These are phyloP conservation scores for Debaryomyces singareniensis DNA, from an alignment of 1,139 yeast species.

Conservation along the genomic window DNA sequence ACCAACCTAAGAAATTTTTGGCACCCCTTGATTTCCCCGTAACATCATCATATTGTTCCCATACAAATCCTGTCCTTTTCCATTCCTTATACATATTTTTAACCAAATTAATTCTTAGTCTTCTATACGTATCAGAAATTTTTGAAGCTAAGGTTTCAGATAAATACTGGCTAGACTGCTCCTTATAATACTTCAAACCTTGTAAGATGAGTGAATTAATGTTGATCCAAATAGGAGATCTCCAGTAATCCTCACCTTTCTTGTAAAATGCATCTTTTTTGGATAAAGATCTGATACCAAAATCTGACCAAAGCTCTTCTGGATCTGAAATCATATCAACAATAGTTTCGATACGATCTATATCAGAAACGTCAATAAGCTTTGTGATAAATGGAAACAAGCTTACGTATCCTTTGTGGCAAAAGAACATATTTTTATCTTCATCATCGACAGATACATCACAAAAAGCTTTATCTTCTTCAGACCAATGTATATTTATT, in stretches of 20 bases:
- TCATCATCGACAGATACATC: slow-evolving; percentile 73
- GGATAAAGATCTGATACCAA: slow-evolving; percentile 79
- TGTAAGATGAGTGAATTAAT: slow-evolving; percentile 81
- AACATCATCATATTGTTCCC: slow-evolving; percentile 83
- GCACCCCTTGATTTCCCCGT: slow-evolving; percentile 79
- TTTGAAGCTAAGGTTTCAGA: slow-evolving; percentile 29
- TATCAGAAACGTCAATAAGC: slow-evolving; percentile 48
- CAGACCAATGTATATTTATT: slow-evolving; percentile 76
- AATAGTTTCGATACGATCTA: slow-evolving; percentile 43
- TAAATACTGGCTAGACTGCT: slow-evolving; percentile 12
- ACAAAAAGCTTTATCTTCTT: slow-evolving; percentile 62
- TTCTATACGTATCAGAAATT: slow-evolving; percentile 37
- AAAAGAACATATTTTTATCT: slow-evolving; percentile 60
- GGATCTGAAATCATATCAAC: slow-evolving; percentile 61
- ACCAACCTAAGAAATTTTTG: slow-evolving; percentile 92
- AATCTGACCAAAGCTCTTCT: slow-evolving; percentile 68
- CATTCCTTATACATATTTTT: slow-evolving; percentile 63
- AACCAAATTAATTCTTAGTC: slow-evolving; percentile 62
- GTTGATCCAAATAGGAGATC: slow-evolving; percentile 91
- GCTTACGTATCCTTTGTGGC: slow-evolving; percentile 86
- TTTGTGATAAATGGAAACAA: slow-evolving; percentile 79
- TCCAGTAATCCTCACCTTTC: slow-evolving; percentile 89
- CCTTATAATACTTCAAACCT: slow-evolving; percentile 51
- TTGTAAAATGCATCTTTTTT: slow-evolving; percentile 60
- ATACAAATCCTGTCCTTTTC: slow-evolving; percentile 72